These are phyloP conservation scores for Cystofilobasidium macerans DNA, from an alignment of 768 basidiomycete genomes.

Conservation along the genomic window DNA sequence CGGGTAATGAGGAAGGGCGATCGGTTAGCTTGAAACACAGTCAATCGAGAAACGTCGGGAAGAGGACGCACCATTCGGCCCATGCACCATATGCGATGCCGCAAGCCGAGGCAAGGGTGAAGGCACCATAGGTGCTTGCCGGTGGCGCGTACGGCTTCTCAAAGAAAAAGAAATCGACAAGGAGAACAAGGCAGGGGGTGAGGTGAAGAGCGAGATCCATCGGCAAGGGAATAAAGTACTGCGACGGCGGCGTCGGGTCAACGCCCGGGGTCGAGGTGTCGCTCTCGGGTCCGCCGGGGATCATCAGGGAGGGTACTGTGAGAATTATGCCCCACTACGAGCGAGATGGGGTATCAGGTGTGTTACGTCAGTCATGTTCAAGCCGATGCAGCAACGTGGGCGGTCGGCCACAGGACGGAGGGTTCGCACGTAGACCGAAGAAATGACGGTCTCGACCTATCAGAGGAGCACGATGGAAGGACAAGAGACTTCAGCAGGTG, in stretches of 20 bases:
- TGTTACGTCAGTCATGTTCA: background rate
- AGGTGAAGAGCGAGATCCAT: constrained; percentile 46
- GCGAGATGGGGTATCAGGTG: background rate
- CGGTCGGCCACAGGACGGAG: background rate
- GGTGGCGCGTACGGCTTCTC: constrained; percentile 48
- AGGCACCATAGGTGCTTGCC: constrained; percentile 38
- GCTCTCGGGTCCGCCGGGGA: constrained; percentile 37
- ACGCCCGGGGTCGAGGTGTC: constrained; percentile 34
- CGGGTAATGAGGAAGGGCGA: background rate
- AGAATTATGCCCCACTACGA: constrained; percentile 22
- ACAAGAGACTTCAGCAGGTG: too few relatives aligned
- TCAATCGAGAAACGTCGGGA: too few relatives aligned
- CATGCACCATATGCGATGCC: constrained; percentile 50
- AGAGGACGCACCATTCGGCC: constrained; percentile 51
- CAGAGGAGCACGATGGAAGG: background rate
- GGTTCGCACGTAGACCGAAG: constrained; percentile 46
- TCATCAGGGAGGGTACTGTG: constrained; percentile 49
- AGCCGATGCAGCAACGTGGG: background rate
- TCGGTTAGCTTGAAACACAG: too few relatives aligned
- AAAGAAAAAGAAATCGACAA: constrained; percentile 52
- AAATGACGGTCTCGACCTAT: constrained; percentile 45
- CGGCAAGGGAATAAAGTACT: constrained; percentile 44
- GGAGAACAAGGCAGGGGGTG: constrained; percentile 10
- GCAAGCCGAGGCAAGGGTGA: constrained; percentile 35
- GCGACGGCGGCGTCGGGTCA: constrained; percentile 34